Base-by-base conservation (phyloP, 768 basidiomycete species). In the Lactarius trivialis region DNA sequence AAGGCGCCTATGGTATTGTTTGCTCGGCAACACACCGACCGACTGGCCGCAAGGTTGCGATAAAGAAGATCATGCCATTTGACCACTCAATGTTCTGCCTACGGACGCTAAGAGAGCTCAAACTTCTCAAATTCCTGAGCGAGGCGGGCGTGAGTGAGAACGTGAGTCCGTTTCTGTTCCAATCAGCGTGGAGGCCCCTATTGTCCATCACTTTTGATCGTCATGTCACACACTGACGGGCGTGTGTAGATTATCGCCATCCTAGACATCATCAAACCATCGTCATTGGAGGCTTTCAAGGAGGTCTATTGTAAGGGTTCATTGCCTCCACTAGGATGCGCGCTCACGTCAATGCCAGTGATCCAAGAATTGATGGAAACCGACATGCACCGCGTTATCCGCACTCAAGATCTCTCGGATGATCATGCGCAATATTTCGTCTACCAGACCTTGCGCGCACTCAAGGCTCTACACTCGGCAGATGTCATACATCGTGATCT, bases 401-500 rank as follows among this genome's bases (percentile, higher is more conserved):
- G 93, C 56, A 95, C 93, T 26, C 94, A 97, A 71, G 90, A 95
- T 73, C 82, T 98, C 7, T 93, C 90, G 28, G 94, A 98, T 71
- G 95, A 98, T 75, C 95, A 97, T 72, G 91, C 88, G 12, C 93
- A 93, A 71, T 93, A 94, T 71, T 94, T 94, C 73, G 86, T 95
- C 66, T 95, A 89, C 71, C 93, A 98, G 73, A 96, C 95, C 1
- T 83, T 98, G 17, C 87, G 96, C 45, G 96, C 93, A 1, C 83
- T 99, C 68, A 98, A 98, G 73, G 94, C 96, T 0, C 80, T 98
- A 4, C 96, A 98, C 71, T 93, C 93, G 0, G 96, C 96, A 34
- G 91, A 96, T 74, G 93, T 99, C 62, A 91, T 99, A 68, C 92
- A 94, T 72, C 85, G 95, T 56, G 96, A 99, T 74, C 85, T 99